Percentiles rank a stretch among this genome's conserved stretches.
These are phyloP conservation scores for Fusarium chuoi DNA, from an alignment of 2,329 filamentous ascomycete species.

Conservation along the genomic window DNA sequence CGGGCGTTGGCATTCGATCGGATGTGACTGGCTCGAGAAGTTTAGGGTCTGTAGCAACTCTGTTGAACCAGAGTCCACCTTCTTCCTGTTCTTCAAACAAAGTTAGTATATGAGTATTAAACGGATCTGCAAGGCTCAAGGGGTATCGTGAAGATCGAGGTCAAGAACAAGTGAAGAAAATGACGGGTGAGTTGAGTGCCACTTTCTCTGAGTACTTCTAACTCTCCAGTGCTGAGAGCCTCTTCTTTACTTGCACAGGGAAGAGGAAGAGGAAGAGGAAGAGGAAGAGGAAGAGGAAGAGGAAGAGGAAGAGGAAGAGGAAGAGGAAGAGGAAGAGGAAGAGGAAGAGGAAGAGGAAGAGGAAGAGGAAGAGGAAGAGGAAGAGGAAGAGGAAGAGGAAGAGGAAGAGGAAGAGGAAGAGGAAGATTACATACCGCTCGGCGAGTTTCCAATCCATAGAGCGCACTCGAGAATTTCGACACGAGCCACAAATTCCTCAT, in stretches of 20 bases:
- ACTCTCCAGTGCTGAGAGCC: not conserved
- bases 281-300: too few species aligned
- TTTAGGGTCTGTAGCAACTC: not conserved
- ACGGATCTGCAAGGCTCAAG: not conserved
- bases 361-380: too few species aligned
- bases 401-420: too few species aligned
- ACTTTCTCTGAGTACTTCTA: not conserved
- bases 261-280: too few species aligned
- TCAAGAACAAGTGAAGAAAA: too few species aligned
- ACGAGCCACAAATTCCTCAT: slow-evolving; percentile 34
- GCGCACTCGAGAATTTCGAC: slow-evolving; percentile 44
- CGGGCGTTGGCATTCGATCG: not conserved
- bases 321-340: too few species aligned
- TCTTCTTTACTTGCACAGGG: not conserved
- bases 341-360: too few species aligned
- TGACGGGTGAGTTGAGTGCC: not conserved
- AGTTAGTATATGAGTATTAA: not conserved
- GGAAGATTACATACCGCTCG: slow-evolving; percentile 8
- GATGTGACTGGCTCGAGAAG: not conserved
- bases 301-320: too few species aligned
- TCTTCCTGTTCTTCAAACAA: not conserved
- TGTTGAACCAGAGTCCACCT: not conserved
- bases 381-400: too few species aligned
- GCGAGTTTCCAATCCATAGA: slow-evolving; percentile 33
- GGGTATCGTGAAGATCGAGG: not conserved